Conservation (phyloP, 2,329 filamentous ascomycete genomes). For the Claviceps humidiphila region DNA sequence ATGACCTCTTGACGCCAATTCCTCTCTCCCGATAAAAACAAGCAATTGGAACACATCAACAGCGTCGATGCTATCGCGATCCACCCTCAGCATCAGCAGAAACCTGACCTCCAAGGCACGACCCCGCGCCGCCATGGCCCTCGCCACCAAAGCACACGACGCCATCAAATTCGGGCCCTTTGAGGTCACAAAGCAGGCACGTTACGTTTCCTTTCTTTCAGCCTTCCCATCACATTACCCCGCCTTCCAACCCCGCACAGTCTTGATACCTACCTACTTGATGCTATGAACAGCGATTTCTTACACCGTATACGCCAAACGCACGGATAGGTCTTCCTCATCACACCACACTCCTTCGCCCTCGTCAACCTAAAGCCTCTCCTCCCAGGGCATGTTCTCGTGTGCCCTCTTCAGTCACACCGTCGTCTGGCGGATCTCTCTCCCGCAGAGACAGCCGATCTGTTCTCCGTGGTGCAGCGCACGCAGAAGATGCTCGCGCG, state of each 20-base stretch:
- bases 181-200: constrained; percentile 60
- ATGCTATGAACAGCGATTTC: too few species aligned
- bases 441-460: constrained; percentile 57
- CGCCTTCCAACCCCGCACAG: too few species aligned
- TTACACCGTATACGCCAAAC: too few species aligned
- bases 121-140: constrained; percentile 17
- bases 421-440: constrained; percentile 65
- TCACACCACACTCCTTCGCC: constrained; percentile 67
- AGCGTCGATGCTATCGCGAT: constrained; percentile 1
- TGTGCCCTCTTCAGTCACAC: constrained; percentile 61
- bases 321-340: constrained; percentile 63
- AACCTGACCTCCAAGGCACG: constrained; percentile 6
- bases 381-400: constrained; percentile 81
- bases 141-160: constrained; percentile 11
- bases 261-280: too few species aligned
- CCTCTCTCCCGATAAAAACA: too few species aligned
- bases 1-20: too few species aligned
- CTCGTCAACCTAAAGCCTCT: constrained; percentile 94
- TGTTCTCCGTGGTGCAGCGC: constrained; percentile 76
- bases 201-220: not conserved
- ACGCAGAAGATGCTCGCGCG: constrained; percentile 62
- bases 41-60: not conserved
- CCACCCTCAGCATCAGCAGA: constrained; percentile 1
- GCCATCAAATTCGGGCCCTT: constrained; percentile 60
- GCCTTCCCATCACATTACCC: not conserved